phyloP scores from a whole-genome alignment of 78 protist genomes.

The Chrysochromulina parva region DNA sequence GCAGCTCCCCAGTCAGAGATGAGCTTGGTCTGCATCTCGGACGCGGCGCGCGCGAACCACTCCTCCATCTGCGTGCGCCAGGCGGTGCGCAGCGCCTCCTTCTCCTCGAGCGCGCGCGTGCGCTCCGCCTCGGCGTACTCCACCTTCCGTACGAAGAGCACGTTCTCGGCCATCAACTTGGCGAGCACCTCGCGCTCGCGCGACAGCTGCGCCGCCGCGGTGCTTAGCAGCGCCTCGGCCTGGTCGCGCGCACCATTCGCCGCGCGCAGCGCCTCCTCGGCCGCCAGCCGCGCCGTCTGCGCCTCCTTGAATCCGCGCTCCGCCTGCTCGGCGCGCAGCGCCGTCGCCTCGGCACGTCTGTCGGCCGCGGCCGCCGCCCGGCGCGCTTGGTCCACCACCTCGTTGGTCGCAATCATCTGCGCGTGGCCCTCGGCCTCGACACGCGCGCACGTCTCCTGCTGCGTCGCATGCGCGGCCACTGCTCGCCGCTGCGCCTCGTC shows the following conservation, averaged over 20 bases:
- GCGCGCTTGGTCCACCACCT: not conserved
- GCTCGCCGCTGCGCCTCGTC: not conserved
- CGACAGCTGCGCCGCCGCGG: not conserved
- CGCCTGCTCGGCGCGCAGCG: not conserved
- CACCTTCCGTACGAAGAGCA: not conserved
- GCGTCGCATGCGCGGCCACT: not conserved
- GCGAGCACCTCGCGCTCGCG: conserved; percentile 5
- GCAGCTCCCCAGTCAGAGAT: no score
- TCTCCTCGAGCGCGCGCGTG: not conserved
- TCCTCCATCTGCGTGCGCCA: conserved; percentile 15
- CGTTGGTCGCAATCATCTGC: not conserved
- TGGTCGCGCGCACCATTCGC: not conserved
- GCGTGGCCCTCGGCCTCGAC: not conserved
- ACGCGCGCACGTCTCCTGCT: not conserved
- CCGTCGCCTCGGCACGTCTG: not conserved
- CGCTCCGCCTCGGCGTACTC: not conserved
- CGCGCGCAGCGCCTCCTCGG: not conserved
- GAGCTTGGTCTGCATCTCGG: no score
- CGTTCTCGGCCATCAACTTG: not conserved
- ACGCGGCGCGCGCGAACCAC: not conserved
- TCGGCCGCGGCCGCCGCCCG: not conserved
- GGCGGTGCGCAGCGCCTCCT: not conserved
- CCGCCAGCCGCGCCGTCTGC: not conserved
- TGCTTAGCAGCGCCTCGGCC: not conserved
- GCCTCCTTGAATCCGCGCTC: not conserved